phyloP scores from a whole-genome alignment of 73 alveolate species.

The Paramecium pentaurelia region DNA sequence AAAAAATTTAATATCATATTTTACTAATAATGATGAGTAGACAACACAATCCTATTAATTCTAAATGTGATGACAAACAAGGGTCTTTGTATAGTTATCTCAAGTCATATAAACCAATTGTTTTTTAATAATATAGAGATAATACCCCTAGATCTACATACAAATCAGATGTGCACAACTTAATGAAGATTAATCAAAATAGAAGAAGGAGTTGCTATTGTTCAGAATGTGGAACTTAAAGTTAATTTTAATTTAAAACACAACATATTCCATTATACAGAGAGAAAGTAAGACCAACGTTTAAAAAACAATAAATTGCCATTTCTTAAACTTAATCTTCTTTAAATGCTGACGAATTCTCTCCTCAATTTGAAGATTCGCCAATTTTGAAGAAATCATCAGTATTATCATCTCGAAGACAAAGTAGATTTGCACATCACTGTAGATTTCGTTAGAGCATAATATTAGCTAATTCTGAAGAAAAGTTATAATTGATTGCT shows the following conservation, averaged over 20 bases:
- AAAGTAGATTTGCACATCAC: neutral
- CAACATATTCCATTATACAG: neutral
- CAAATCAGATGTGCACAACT: neutral
- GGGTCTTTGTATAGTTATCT: neutral
- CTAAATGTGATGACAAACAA: neutral
- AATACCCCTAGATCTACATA: neutral
- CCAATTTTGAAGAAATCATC: neutral
- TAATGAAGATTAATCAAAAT: neutral
- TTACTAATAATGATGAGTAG: neutral
- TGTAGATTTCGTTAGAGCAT: neutral
- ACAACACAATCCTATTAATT: neutral
- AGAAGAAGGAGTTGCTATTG: conserved; percentile 5
- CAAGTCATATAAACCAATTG: neutral
- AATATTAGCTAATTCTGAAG: neutral
- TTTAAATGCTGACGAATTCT: neutral
- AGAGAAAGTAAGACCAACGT: neutral
- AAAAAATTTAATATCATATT: neutral
- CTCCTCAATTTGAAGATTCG: neutral
- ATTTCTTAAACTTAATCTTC: neutral
- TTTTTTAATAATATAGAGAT: neutral
- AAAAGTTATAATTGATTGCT: neutral
- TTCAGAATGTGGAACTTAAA: neutral
- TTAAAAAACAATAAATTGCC: neutral
- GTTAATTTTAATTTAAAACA: neutral
- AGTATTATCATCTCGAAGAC: neutral